Evolutionary conservation across 106 monocot species (phyloP).

Genomic region (Dendrobium chrysotoxum): DNA sequence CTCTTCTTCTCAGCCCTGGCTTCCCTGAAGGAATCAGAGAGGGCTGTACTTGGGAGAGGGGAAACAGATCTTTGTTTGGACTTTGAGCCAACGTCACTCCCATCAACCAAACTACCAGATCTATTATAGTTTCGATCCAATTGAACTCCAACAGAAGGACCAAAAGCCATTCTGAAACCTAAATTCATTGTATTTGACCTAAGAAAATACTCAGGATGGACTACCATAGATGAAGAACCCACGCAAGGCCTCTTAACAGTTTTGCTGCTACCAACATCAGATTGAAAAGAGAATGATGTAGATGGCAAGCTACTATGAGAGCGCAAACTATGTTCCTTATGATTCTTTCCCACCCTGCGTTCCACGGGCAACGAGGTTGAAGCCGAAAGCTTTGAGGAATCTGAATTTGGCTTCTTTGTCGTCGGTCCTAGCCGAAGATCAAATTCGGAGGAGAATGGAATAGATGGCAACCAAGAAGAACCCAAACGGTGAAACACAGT

Average conservation of each 20-base stretch:
- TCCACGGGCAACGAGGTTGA: slow-evolving; percentile 20
- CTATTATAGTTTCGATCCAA: slow-evolving; percentile 5
- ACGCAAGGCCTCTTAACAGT: background rate
- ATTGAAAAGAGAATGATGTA: background rate
- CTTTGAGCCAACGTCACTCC: slow-evolving; percentile 1
- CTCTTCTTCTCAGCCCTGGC: slow-evolving; percentile 34
- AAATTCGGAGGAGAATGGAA: slow-evolving; percentile 10
- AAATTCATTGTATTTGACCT: slow-evolving; percentile 4
- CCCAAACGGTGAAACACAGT: slow-evolving; percentile 46
- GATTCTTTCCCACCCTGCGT: background rate
- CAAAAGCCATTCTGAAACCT: background rate
- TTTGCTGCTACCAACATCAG: background rate
- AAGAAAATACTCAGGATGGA: background rate
- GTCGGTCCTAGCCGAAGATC: slow-evolving; percentile 1
- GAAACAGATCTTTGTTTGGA: slow-evolving; percentile 41
- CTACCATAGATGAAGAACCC: background rate
- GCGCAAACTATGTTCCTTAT: background rate
- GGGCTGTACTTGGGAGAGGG: slow-evolving; percentile 28
- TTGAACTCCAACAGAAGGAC: background rate
- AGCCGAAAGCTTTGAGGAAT: slow-evolving; percentile 7
- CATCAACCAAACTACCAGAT: slow-evolving; percentile 5
- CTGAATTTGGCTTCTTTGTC: background rate
- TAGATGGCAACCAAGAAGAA: slow-evolving; percentile 15
- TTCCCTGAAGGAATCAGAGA: slow-evolving; percentile 52
- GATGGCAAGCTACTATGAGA: slow-evolving; percentile 18